These are phyloP conservation scores for Eudorina sp. DNA, from an alignment of 139 green algal species.

Conservation along the genomic window DNA sequence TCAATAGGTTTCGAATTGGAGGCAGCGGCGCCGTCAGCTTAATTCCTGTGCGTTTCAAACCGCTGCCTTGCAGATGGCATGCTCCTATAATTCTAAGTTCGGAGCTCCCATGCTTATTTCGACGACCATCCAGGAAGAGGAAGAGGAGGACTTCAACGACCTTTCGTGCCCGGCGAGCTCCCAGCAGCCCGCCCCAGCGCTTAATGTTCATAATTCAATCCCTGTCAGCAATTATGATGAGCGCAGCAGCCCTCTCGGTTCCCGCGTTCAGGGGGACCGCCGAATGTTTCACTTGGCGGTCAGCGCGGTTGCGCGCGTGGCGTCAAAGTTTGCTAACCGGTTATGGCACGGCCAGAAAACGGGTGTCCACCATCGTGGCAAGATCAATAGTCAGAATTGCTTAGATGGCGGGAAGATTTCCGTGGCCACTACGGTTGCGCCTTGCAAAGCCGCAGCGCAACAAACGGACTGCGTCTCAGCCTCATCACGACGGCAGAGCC, in stretches of 20 bases:
- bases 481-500: too few species aligned
- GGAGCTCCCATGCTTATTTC: not conserved
- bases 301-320: not conserved
- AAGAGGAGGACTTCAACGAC: not conserved
- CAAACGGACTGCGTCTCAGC: too few species aligned
- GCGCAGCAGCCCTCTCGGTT: not conserved
- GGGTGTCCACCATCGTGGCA: not conserved
- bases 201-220: not conserved
- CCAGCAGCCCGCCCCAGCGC: not conserved
- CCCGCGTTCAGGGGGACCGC: not conserved
- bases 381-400: too few species aligned
- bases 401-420: not conserved
- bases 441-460: too few species aligned
- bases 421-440: too few species aligned
- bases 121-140: constrained; percentile 18
- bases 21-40: too few species aligned
- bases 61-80: constrained; percentile 17
- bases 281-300: not conserved
- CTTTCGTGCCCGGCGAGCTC: not conserved
- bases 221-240: not conserved
- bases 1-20: too few species aligned
- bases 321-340: not conserved
- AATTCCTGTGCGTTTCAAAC: too few species aligned
- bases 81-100: not conserved
- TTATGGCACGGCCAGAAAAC: not conserved